These are phyloP conservation scores for Diaporthe caulivora DNA, from an alignment of 2,329 filamentous ascomycete genomes.

Conservation along the genomic window DNA sequence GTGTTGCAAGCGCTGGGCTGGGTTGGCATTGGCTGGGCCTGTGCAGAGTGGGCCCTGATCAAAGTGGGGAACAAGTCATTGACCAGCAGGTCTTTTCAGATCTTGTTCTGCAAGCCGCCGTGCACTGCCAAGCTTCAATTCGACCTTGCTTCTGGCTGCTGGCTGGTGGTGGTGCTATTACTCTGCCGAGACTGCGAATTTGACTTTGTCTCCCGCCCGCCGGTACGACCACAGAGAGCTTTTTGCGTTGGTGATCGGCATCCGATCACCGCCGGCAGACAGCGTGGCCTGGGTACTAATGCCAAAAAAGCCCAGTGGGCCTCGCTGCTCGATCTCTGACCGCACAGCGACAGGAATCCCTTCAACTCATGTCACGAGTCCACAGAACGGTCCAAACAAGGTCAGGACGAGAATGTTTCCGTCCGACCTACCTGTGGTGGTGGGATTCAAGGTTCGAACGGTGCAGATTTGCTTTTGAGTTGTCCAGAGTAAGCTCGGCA, in stretches of 20 bases:
- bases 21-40: conserved; percentile 25
- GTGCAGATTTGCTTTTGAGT: conserved; percentile 22
- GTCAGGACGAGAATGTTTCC: conserved; percentile 26
- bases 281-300: conserved; percentile 8
- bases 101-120: conserved; percentile 35
- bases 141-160: not conserved
- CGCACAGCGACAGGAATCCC: not conserved
- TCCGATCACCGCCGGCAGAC: conserved; percentile 8
- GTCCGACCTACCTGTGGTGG: conserved; percentile 20
- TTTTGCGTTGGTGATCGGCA: not conserved
- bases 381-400: conserved; percentile 25
- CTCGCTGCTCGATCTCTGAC: not conserved
- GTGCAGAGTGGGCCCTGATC: not conserved
- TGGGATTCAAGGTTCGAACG: conserved; percentile 25
- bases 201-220: conserved; percentile 13
- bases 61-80: conserved; percentile 6
- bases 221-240: not conserved
- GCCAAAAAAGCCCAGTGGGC: not conserved
- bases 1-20: conserved; percentile 38
- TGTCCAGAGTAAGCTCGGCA: not conserved
- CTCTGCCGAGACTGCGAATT: not conserved
- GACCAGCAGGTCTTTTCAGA: conserved; percentile 23
- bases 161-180: not conserved
- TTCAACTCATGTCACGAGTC: not conserved
- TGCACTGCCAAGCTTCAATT: conserved; percentile 19